Evolutionary conservation across 1,284 basidiomycete species (phyloP), one percentile per base, ranked within the genome.

Genomic region (Tranzscheliella williamsii): DNA sequence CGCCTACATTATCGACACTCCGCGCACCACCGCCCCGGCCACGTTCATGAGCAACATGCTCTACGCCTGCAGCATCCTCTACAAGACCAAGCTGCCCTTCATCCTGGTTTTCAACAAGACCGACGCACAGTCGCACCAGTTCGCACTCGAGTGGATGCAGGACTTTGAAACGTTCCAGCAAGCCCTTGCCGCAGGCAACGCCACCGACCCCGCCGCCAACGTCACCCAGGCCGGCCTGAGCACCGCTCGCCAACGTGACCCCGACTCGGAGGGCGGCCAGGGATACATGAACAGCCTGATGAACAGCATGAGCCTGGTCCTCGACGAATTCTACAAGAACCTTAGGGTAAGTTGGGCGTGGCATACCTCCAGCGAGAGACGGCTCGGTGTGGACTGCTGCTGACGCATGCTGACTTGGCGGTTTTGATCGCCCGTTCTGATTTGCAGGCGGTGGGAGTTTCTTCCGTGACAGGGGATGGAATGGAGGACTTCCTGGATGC

Each of bases 21-120:
- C 95, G 15, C 84, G 95, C 49, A 94, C 92, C 9, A 88, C 88
- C 0, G 87, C 92, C 0, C 95, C 95, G 0, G 91, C 94, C 5
- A 99, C 95, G 0, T 99, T 99, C 79, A 99, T 98, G 95, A 91
- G 88, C 42, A 99, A 99, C 79, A 99, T 99, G 95, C 83, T 99
- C 39, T 98, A 98, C 74, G 95, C 95, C 1, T 99, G 95, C 83
- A 94, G 91, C 64, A 98, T 99, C 65, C 82, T 99, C 21, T 99
- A 99, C 84, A 99, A 99, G 81, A 96, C 93, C 3, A 90, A 92
- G 62, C 82, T 98, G 0, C 95, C 95, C 0, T 97, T 99, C 79
- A 87, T 99, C 63, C 83, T 98, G 26, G 94, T 98, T 8, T 99
- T 99, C 82, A 99, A 99, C 82, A 99, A 99, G 81, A 95, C 87